Percentiles rank a stretch among this genome's conserved stretches.
Conservation (phyloP, 495 filamentous ascomycete species). For the Talaromyces proteolyticus region DNA sequence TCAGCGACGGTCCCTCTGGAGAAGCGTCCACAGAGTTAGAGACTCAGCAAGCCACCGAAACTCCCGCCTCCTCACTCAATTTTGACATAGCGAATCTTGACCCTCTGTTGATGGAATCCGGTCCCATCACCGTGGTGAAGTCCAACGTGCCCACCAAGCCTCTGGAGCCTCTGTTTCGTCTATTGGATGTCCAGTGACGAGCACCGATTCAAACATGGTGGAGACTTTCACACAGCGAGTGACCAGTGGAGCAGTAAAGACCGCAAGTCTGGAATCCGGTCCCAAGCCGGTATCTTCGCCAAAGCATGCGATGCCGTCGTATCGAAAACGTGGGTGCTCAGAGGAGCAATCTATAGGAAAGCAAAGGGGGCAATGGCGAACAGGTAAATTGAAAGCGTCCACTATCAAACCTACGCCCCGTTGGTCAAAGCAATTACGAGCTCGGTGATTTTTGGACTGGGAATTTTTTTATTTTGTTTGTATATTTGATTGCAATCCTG, state of each 20-base stretch:
- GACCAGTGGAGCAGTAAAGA: conserved; percentile 13
- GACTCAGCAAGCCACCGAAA: too few species aligned
- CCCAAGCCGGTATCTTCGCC: conserved; percentile 3
- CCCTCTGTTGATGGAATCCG: too few species aligned
- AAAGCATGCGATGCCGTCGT: conserved; percentile 11
- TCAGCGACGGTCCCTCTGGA: too few species aligned
- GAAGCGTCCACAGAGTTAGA: too few species aligned
- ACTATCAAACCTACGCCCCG: conserved; percentile 4
- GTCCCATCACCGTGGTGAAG: conserved; percentile 4
- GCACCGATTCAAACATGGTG: conserved; percentile 3
- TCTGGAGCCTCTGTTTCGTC: conserved; percentile 7
- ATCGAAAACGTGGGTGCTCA: conserved; percentile 2
- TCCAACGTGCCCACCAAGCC: neutral
- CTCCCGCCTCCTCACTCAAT: too few species aligned
- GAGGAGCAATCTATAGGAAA: conserved; percentile 4
- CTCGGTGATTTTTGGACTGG: conserved; percentile 1
- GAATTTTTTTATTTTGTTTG: neutral
- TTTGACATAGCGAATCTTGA: too few species aligned
- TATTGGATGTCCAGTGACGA: conserved; percentile 9
- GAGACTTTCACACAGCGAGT: conserved; percentile 10
- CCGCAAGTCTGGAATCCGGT: conserved; percentile 1
- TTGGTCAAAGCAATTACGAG: conserved; percentile 8
- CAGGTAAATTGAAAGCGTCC: conserved; percentile 5
- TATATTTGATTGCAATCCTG: neutral
- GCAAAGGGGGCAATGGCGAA: conserved; percentile 2